Percentiles rank a stretch among this genome's conserved stretches.
Conservation (phyloP, 2,329 filamentous ascomycete genomes). For the Ophiocordyceps camponoti-saundersi region DNA sequence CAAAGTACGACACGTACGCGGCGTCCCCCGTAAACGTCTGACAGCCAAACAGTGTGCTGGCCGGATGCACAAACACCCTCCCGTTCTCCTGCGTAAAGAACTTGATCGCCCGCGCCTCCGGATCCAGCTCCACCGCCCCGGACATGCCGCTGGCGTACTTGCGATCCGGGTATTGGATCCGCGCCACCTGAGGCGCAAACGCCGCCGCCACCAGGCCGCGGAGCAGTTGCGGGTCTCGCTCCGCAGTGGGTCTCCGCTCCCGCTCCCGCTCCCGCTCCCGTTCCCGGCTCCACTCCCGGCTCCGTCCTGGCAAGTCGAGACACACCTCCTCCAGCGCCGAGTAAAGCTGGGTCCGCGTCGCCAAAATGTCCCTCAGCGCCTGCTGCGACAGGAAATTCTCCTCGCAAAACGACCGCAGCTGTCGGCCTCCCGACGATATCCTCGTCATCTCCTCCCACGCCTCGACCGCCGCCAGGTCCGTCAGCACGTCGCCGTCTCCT, state of each 20-base stretch:
- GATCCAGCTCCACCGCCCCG: slow-evolving; percentile 82
- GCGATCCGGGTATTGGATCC: slow-evolving; percentile 88
- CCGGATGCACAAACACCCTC: slow-evolving; percentile 84
- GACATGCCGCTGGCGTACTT: slow-evolving; percentile 81
- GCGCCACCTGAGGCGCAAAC: slow-evolving; percentile 72
- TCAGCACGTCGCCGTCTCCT: slow-evolving; percentile 67
- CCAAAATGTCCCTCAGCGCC: slow-evolving; percentile 74
- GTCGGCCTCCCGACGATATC: slow-evolving; percentile 39
- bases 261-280: slow-evolving; percentile 9
- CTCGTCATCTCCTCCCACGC: slow-evolving; percentile 57
- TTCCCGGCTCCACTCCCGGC: slow-evolving; percentile 9
- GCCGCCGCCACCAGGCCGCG: slow-evolving; percentile 56
- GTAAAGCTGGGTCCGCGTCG: slow-evolving; percentile 73
- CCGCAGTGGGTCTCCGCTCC: slow-evolving; percentile 2
- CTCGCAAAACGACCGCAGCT: slow-evolving; percentile 62
- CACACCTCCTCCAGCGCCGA: slow-evolving; percentile 73
- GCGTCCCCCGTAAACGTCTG: slow-evolving; percentile 62
- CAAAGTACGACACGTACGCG: slow-evolving; percentile 77
- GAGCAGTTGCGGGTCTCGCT: slow-evolving; percentile 31
- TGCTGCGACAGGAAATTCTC: slow-evolving; percentile 72
- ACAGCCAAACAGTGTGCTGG: slow-evolving; percentile 68
- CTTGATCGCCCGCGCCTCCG: slow-evolving; percentile 79
- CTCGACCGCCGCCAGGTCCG: slow-evolving; percentile 71
- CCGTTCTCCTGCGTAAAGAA: slow-evolving; percentile 79
- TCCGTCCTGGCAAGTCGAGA: slow-evolving; percentile 38